phyloP scores from a whole-genome alignment of 352 stramenopile genomes.

The Pythium plurisporium region DNA sequence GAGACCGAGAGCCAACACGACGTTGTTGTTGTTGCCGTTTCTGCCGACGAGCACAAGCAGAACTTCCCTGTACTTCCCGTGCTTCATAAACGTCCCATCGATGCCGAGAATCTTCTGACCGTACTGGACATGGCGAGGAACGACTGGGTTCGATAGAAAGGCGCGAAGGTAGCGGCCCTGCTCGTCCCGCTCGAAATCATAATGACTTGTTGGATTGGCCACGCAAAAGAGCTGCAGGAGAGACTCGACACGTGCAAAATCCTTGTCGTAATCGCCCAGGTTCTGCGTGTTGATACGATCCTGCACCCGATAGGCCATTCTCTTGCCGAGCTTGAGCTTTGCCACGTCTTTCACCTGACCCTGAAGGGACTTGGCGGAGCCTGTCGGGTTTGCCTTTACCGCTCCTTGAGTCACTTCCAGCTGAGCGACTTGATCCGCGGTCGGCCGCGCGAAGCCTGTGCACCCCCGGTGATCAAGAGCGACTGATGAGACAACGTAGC shows the following conservation, averaged over 20 bases:
- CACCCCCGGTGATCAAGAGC: slow-evolving; percentile 30
- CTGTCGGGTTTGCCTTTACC: slow-evolving; percentile 15
- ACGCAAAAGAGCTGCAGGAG: slow-evolving; percentile 37
- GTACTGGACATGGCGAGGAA: slow-evolving; percentile 25
- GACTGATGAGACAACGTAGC: slow-evolving; percentile 37
- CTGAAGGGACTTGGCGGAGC: slow-evolving; percentile 25
- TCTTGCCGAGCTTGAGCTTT: slow-evolving; percentile 13
- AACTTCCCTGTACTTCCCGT: slow-evolving; percentile 27
- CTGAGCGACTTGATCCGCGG: slow-evolving; percentile 30
- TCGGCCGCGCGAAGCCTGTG: slow-evolving; percentile 31
- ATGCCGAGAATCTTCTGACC: slow-evolving; percentile 31
- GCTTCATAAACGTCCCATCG: slow-evolving; percentile 32
- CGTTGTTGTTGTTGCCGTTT: slow-evolving; percentile 39
- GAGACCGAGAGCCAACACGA: slow-evolving; percentile 31
- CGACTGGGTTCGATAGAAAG: slow-evolving; percentile 43
- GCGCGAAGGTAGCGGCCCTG: slow-evolving; percentile 33
- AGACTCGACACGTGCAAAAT: slow-evolving; percentile 47
- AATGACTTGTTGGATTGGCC: slow-evolving; percentile 29
- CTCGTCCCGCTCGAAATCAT: slow-evolving; percentile 30
- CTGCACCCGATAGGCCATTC: slow-evolving; percentile 35
- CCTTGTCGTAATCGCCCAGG: slow-evolving; percentile 28
- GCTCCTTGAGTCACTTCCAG: slow-evolving; percentile 23
- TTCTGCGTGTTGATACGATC: slow-evolving; percentile 25
- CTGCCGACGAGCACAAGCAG: slow-evolving; percentile 25
- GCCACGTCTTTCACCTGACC: slow-evolving; percentile 31